Evolutionary conservation across 2,329 filamentous ascomycete species (phyloP).

Genomic region (Geoglossum cookeanum): DNA sequence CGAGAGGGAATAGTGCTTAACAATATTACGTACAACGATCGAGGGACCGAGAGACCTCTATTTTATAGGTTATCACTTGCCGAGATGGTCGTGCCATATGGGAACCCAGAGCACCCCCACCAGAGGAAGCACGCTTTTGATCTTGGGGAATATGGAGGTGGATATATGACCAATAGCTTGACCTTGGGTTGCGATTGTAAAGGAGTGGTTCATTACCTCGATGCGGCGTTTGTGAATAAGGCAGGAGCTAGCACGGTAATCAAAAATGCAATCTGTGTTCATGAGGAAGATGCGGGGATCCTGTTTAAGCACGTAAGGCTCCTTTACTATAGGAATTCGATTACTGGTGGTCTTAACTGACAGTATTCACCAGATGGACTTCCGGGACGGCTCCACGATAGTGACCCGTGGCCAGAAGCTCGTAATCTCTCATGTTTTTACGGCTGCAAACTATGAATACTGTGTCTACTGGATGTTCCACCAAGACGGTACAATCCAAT

Average conservation of each 20-base stretch:
- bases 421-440: conserved; percentile 81
- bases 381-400: conserved; percentile 72
- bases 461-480: conserved; percentile 77
- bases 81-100: conserved; percentile 88
- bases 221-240: conserved; percentile 65
- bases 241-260: conserved; percentile 59
- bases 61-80: conserved; percentile 81
- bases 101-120: conserved; percentile 61
- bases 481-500: conserved; percentile 79
- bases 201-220: conserved; percentile 78
- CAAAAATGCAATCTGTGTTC: conserved; percentile 89
- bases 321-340: neutral
- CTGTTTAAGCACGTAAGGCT: conserved; percentile 56
- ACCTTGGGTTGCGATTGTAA: conserved; percentile 71
- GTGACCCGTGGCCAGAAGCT: conserved; percentile 75
- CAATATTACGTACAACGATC: conserved; percentile 80
- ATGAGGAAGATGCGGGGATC: conserved; percentile 83
- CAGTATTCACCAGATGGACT: conserved; percentile 39
- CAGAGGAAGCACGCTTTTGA: conserved; percentile 70
- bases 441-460: conserved; percentile 92
- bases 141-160: conserved; percentile 61
- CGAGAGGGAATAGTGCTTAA: conserved; percentile 78
- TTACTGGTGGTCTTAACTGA: neutral
- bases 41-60: conserved; percentile 48
- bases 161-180: conserved; percentile 68